Base-by-base conservation (phyloP, 345 rosid genomes). In the Microthlaspi erraticum region DNA sequence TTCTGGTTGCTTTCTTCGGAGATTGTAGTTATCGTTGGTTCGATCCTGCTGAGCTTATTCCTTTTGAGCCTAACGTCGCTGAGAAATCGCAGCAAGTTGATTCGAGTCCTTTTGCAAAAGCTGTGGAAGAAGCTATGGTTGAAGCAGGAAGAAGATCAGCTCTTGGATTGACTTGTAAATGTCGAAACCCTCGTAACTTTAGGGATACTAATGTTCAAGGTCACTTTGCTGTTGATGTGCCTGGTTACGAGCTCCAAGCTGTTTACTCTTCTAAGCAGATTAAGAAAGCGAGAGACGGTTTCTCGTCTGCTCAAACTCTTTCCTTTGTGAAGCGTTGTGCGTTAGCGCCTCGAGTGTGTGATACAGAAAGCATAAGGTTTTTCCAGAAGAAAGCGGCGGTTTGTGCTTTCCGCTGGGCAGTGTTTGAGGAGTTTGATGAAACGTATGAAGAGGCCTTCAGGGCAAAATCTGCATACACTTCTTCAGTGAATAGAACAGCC, bases 21-120 rank as follows among this genome's bases (percentile, higher is more conserved):
- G 98, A 92, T 74, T 85, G 86, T 77, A 92, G 98, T 80, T 92
- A 90, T 69, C 93, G 97, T 5, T 92, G 98, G 98, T 88, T 90
- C 11, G 98, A 92, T 72, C 93, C 97, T 0, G 86, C 91, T 5
- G 87, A 90, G 76, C 91, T 92, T 70, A 73, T 92, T 48, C 91
- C 88, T 9, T 92, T 92, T 44, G 95, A 85, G 16, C 68, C 50
- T 7, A 52, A 90, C 81, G 83, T 82, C 38, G 60, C 64, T 1
- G 95, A 90, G 64, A 92, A 92, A 61, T 87, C 90, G 0, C 82
- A 62, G 75, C 97, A 90, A 70, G 78, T 78, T 2, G 64, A 41
- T 70, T 83, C 91, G 0, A 82, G 82, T 81, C 80, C 20, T 33
- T 92, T 92, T 70, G 81, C 74, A 8, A 88, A 79, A 78, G 90